phyloP scores from a whole-genome alignment of 495 filamentous ascomycete species.

The Hamigera avellanea region DNA sequence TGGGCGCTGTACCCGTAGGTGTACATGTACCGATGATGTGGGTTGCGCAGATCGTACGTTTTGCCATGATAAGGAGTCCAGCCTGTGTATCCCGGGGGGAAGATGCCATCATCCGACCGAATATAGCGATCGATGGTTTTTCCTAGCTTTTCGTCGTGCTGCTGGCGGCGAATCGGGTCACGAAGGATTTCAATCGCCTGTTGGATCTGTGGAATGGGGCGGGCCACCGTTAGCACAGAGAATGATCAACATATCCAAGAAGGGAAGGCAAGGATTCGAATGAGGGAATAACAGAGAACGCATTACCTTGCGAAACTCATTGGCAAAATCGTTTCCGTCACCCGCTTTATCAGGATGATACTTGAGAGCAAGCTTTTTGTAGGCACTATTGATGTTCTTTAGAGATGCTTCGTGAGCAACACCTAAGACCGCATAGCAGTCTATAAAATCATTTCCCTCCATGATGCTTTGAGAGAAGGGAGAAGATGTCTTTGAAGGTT shows the following conservation, averaged over 20 bases:
- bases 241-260: too few relatives aligned
- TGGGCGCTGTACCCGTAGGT: slow-evolving; percentile 22
- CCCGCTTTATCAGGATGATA: slow-evolving; percentile 52
- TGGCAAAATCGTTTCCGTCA: slow-evolving; percentile 20
- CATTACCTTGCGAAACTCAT: slow-evolving; percentile 32
- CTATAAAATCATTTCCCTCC: background rate
- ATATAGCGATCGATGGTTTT: background rate
- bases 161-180: slow-evolving; percentile 14
- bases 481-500: too few relatives aligned
- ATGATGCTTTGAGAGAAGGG: background rate
- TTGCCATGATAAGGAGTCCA: slow-evolving; percentile 4
- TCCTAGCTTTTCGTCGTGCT: slow-evolving; percentile 12
- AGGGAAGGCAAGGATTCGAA: background rate
- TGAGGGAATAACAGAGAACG: background rate
- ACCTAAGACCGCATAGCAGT: slow-evolving; percentile 29
- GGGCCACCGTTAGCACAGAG: too few relatives aligned
- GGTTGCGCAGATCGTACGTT: background rate
- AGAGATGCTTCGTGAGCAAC: slow-evolving; percentile 18
- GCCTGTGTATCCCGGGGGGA: background rate
- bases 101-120: background rate
- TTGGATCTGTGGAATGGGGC: slow-evolving; percentile 16
- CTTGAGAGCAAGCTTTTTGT: slow-evolving; percentile 40
- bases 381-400: slow-evolving; percentile 31
- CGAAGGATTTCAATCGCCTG: slow-evolving; percentile 29
- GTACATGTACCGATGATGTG: slow-evolving; percentile 15